Evolutionary conservation across 176 grass and related monocot genomes (phyloP).

Genomic region (Eremochloa ophiuroides): DNA sequence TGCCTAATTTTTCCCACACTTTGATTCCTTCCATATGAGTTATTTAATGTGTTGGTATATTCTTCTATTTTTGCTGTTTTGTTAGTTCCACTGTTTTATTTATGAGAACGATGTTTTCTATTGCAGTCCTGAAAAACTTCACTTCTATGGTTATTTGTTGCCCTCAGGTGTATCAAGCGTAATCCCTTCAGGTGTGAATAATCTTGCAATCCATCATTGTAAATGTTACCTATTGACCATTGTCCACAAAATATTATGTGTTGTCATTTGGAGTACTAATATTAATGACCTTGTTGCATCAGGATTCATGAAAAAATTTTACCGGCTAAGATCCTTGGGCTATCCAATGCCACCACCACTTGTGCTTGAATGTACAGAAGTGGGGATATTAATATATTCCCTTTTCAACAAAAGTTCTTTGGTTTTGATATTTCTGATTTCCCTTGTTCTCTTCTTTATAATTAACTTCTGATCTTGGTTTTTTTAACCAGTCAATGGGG

Average conservation of each 20-base stretch:
- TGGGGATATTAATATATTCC: no score
- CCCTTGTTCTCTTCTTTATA: neutral
- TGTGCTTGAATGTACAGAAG: constrained; percentile 28
- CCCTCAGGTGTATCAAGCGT: neutral
- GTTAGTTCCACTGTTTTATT: neutral
- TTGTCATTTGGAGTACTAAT: neutral
- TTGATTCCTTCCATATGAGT: neutral
- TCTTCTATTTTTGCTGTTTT: neutral
- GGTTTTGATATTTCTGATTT: neutral
- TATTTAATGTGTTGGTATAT: neutral
- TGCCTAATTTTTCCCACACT: neutral
- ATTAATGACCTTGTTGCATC: neutral
- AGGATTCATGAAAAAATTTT: constrained; percentile 1
- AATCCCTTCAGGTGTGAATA: constrained; percentile 19
- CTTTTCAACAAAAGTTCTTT: no score
- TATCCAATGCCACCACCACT: constrained; percentile 31
- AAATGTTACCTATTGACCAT: neutral
- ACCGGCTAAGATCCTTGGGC: neutral
- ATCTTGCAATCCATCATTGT: neutral
- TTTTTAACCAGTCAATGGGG: neutral
- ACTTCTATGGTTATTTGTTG: neutral
- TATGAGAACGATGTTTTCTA: neutral
- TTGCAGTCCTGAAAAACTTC: neutral
- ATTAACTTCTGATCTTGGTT: neutral
- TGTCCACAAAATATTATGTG: neutral